These are phyloP conservation scores for Eucalyptus leucophloia DNA, from an alignment of 345 rosid genomes.

Conservation along the genomic window DNA sequence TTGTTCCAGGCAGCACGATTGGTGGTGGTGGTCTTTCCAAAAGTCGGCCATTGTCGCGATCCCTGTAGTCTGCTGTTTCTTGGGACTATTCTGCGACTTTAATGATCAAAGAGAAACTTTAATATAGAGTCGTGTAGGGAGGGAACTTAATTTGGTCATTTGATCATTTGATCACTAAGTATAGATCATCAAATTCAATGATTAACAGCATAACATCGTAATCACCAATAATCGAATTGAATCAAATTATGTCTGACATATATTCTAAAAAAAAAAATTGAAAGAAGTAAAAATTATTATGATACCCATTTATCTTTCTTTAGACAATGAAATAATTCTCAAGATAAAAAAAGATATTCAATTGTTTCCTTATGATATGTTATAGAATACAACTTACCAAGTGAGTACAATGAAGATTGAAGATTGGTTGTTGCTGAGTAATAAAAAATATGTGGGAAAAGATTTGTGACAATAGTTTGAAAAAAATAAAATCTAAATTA, in stretches of 20 bases:
- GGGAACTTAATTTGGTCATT: not conserved
- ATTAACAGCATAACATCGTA: not conserved
- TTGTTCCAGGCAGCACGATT: not conserved
- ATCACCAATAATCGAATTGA: not conserved
- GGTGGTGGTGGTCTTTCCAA: slow-evolving; percentile 23
- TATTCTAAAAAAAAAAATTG: not conserved
- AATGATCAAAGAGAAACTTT: not conserved
- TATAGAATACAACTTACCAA: no score
- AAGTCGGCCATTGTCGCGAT: not conserved
- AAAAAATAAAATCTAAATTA: not conserved
- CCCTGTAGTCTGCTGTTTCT: slow-evolving; percentile 9
- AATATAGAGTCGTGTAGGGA: not conserved
- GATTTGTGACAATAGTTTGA: not conserved
- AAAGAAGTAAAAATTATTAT: not conserved
- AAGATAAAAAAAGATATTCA: not conserved
- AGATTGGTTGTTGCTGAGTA: not conserved
- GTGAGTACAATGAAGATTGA: not conserved
- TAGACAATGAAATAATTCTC: not conserved
- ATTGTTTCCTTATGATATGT: no score
- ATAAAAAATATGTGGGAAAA: not conserved
- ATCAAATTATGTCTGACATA: not conserved
- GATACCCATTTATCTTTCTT: not conserved
- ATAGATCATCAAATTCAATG: no score
- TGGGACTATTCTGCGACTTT: slow-evolving; percentile 7
- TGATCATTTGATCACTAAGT: no score